phyloP scores from a whole-genome alignment of 2,329 filamentous ascomycete genomes.

The Cadophora gregata region DNA sequence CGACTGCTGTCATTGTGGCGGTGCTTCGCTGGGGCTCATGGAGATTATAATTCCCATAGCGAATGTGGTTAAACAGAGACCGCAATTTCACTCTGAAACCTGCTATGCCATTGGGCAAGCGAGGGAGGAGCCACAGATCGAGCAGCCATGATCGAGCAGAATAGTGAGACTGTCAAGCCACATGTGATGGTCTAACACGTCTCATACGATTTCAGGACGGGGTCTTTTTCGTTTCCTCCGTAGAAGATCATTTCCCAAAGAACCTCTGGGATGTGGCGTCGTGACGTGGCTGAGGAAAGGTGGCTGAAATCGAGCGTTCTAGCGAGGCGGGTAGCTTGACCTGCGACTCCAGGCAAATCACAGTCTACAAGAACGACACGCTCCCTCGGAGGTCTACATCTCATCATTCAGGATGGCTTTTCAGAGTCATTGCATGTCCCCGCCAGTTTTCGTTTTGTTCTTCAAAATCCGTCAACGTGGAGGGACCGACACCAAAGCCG shows the following conservation, averaged over 20 bases:
- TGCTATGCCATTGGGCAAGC: conserved; percentile 3
- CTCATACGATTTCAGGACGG: neutral
- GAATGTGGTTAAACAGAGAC: conserved; percentile 2
- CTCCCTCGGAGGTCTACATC: neutral
- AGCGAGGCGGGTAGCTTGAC: neutral
- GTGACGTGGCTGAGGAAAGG: conserved; percentile 19
- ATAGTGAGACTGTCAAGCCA: conserved; percentile 1
- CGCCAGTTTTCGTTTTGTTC: neutral
- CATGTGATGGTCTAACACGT: too few species aligned
- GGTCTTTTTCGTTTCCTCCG: neutral
- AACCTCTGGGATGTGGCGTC: conserved; percentile 17
- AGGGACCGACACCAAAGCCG: neutral
- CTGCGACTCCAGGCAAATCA: conserved; percentile 11
- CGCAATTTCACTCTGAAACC: conserved; percentile 15
- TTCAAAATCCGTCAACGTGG: neutral
- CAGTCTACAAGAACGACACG: conserved; percentile 20
- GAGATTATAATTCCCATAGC: conserved; percentile 11
- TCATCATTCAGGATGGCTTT: neutral
- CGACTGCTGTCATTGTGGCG: conserved; percentile 12
- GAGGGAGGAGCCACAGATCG: neutral
- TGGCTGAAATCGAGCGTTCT: conserved; percentile 14
- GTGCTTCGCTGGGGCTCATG: conserved; percentile 4
- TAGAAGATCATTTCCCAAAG: conserved; percentile 16
- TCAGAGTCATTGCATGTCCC: neutral
- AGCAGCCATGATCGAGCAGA: neutral